Base-by-base conservation (phyloP, 208 protist genomes). In the Vickermania spadyakhi region DNA sequence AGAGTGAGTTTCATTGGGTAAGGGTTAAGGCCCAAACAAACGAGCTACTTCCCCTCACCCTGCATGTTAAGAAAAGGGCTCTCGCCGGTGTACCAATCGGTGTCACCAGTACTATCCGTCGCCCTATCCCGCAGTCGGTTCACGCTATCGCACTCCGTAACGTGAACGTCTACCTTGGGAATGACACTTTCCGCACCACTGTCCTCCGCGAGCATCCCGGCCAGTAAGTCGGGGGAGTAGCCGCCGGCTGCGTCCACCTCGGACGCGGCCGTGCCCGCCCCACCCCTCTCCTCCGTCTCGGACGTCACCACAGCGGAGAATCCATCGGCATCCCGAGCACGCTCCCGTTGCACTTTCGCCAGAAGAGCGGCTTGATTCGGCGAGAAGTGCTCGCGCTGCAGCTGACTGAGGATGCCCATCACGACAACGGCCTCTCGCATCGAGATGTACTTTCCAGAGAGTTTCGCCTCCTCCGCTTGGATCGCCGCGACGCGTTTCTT, bases 391-490 rank as follows among this genome's bases (percentile, higher is more conserved):
- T 96, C 86, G 14, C 66, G 66, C 68, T 96, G 89, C 57, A 96
- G 58, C 66, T 88, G 81, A 21, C 81, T 75, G 22, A 96, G 73
- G 11, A 90, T 84, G 18, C 73, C 69, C 75, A 96, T 77, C n/a
- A 96, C 72, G 28, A 91, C 83, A 0, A 77, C 84, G 2, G 85
- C 89, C 81, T 96, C 89, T 0, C 86, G 77, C 89, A 96, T 96
- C 27, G 89, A 84, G 54, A 96, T 91, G 72, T 81, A 96, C 49
- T 79, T 77, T 51, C 89, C 89, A 3, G 81, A 90, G 23, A 93
- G 70, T 68, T 92, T 93, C 49, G 85, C 89, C 77, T 96, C 85
- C 71, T 96, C 89, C 18, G 84, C 81, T 68, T 96, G 89, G 30
- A 96, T 89, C 1, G 79, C 70, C 1, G 81, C 79, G 0, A 91